Conservation (phyloP, 2,329 filamentous ascomycete species). For the Cladorrhinum sp. region DNA sequence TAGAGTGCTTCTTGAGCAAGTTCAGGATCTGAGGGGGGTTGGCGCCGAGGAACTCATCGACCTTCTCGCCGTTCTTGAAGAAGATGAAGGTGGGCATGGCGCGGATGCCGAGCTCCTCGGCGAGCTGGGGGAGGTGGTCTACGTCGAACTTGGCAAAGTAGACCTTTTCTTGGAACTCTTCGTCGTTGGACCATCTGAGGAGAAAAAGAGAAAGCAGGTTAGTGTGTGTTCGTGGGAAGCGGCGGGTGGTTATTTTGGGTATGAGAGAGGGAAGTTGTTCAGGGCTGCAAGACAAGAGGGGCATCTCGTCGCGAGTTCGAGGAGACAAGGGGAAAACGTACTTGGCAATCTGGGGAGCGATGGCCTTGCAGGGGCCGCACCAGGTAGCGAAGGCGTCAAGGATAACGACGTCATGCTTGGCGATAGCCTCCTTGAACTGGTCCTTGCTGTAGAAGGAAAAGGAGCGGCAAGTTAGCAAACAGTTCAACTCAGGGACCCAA, state of each 20-base stretch:
- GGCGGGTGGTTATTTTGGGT: background rate
- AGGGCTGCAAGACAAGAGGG: no score
- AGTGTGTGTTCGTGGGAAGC: no score
- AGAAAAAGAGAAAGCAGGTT: background rate
- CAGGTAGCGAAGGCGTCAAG: constrained; percentile 86
- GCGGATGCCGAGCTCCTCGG: constrained; percentile 73
- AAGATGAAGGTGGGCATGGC: constrained; percentile 92
- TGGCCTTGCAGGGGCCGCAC: constrained; percentile 94
- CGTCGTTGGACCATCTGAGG: constrained; percentile 55
- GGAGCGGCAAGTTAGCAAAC: constrained; percentile 3
- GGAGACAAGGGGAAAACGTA: constrained; percentile 38
- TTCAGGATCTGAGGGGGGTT: constrained; percentile 66
- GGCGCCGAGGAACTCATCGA: constrained; percentile 73
- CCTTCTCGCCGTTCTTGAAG: constrained; percentile 76
- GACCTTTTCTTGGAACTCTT: constrained; percentile 53
- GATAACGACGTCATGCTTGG: constrained; percentile 55
- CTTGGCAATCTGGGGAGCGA: constrained; percentile 71
- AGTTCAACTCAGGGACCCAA: background rate
- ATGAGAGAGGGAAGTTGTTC: background rate
- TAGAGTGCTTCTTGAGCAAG: constrained; percentile 32
- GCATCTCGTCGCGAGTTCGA: background rate
- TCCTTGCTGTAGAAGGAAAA: constrained; percentile 19
- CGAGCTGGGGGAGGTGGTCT: constrained; percentile 72
- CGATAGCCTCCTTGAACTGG: constrained; percentile 37
- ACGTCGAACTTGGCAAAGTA: constrained; percentile 91